These are phyloP conservation scores for Cubamyces sp. DNA, from an alignment of 768 basidiomycete genomes.

Conservation along the genomic window DNA sequence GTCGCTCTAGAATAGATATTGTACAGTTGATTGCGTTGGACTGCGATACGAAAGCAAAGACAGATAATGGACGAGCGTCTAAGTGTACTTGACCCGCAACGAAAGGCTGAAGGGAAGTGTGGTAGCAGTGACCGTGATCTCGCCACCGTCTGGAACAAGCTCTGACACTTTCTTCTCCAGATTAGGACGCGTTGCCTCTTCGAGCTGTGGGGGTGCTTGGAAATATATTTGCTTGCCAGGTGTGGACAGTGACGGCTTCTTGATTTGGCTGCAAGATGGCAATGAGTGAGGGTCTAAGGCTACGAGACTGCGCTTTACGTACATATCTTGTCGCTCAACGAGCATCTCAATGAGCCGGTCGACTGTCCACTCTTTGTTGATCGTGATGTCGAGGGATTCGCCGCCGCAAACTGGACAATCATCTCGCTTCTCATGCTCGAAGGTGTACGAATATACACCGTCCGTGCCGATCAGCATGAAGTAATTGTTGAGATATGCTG, in stretches of 20 bases:
- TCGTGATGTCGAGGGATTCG: conserved; percentile 73
- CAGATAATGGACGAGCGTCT: conserved; percentile 19
- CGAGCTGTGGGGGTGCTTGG: conserved; percentile 91
- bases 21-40: conserved; percentile 4
- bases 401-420: conserved; percentile 99
- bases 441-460: conserved; percentile 95
- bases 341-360: conserved; percentile 89
- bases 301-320: conserved; percentile 39
- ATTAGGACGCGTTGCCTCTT: conserved; percentile 88
- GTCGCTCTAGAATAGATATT: not conserved
- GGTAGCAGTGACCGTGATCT: conserved; percentile 86
- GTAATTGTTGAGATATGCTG: conserved; percentile 94
- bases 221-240: conserved; percentile 82
- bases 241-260: conserved; percentile 89
- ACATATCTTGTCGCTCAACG: conserved; percentile 90
- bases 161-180: conserved; percentile 86
- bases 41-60: conserved; percentile 15
- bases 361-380: conserved; percentile 76
- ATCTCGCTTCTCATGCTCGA: conserved; percentile 88
- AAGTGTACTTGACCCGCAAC: conserved; percentile 61
- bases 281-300: not conserved
- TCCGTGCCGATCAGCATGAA: conserved; percentile 99
- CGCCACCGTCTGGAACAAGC: conserved; percentile 74
- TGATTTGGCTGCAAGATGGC: conserved; percentile 76
- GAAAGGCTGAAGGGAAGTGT: conserved; percentile 87